A percentile compares a stretch with the other conserved stretches of the same genome.
These are phyloP conservation scores for Neurospora sp. DNA, from an alignment of 495 filamentous ascomycete species.

Conservation along the genomic window DNA sequence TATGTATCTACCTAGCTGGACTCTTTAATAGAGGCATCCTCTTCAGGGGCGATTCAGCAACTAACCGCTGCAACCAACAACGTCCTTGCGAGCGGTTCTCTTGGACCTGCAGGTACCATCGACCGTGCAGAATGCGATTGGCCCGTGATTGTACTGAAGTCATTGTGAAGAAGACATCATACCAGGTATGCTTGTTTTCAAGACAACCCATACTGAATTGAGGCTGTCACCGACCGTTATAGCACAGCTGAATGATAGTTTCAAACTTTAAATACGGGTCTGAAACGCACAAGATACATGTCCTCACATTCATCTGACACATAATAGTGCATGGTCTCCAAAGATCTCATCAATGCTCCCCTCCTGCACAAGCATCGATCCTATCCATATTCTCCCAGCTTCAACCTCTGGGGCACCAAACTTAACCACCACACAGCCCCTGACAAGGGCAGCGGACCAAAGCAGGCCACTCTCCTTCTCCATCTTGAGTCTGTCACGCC, in stretches of 20 bases:
- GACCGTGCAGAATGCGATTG: not conserved
- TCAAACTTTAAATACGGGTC: not conserved
- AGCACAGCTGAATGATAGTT: not conserved
- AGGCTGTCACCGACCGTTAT: not conserved
- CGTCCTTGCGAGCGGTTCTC: not conserved
- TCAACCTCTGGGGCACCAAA: conserved; percentile 51
- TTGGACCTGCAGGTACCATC: not conserved
- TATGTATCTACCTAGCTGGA: not conserved
- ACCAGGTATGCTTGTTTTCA: not conserved
- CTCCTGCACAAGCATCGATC: conserved; percentile 40
- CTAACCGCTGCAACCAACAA: not conserved
- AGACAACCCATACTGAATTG: not conserved
- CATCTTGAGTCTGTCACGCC: conserved; percentile 31
- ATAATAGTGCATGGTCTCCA: conserved; percentile 44
- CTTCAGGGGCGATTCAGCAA: not conserved
- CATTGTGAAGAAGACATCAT: not conserved
- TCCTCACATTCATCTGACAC: conserved; percentile 26
- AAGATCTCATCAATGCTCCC: conserved; percentile 37
- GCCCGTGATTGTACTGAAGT: not conserved
- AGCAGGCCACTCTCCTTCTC: conserved; percentile 53
- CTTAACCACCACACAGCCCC: conserved; percentile 83
- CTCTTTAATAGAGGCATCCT: not conserved
- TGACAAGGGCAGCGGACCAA: conserved; percentile 77
- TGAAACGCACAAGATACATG: too few relatives aligned
- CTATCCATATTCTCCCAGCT: conserved; percentile 40